Percentiles rank a stretch among this genome's conserved stretches.
Evolutionary conservation across 768 basidiomycete species (phyloP).

Genomic region (Tricholoma bakamatsutake): DNA sequence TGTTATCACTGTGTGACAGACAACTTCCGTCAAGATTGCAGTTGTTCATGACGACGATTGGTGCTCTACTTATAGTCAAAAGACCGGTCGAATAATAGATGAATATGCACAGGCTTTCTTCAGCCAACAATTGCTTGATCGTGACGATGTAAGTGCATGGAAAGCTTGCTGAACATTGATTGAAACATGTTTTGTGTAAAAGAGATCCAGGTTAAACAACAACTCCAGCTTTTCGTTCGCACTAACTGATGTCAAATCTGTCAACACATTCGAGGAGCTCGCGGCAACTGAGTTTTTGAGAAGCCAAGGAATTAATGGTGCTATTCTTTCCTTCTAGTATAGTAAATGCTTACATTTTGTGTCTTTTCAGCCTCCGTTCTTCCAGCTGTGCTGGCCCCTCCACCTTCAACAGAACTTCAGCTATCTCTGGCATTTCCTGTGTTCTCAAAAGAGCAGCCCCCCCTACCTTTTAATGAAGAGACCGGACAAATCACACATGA

Average conservation of each 20-base stretch:
- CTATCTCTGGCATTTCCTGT: no score
- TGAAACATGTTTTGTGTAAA: background rate
- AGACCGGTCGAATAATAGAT: slow-evolving; percentile 3
- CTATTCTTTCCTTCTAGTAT: background rate
- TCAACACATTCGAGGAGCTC: background rate
- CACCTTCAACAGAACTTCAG: no score
- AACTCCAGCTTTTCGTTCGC: slow-evolving; percentile 1
- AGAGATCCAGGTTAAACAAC: background rate
- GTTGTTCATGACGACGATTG: slow-evolving; percentile 10
- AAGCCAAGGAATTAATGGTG: background rate
- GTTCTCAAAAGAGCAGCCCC: no score
- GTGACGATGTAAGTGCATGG: background rate
- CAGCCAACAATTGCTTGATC: background rate
- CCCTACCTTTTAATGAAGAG: no score
- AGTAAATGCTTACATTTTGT: background rate
- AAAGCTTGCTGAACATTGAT: background rate
- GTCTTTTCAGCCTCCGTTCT: background rate
- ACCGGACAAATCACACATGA: slow-evolving; percentile 4
- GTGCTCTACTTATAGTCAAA: slow-evolving; percentile 6
- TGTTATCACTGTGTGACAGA: background rate
- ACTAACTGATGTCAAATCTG: background rate
- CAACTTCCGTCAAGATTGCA: slow-evolving; percentile 4
- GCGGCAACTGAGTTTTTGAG: background rate
- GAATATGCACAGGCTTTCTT: slow-evolving; percentile 8
- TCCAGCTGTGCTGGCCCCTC: background rate